Percentiles rank a stretch among this genome's conserved stretches.
phyloP scores from a whole-genome alignment of 257 asterid species.

The Rauvolfia tetraphylla region DNA sequence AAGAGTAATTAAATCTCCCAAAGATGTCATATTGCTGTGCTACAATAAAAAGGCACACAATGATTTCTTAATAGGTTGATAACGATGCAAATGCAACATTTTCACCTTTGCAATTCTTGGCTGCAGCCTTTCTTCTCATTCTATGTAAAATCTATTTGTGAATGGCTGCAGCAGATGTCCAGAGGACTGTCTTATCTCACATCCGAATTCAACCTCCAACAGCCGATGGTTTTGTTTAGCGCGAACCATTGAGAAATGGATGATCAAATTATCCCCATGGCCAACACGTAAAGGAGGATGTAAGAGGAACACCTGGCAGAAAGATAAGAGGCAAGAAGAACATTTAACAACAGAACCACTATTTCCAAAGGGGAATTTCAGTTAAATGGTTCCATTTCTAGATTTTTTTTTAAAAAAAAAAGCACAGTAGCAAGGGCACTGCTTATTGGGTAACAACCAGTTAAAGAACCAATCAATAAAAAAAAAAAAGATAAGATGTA shows the following conservation, averaged over 20 bases:
- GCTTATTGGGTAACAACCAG: neutral
- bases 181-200: conserved; percentile 51
- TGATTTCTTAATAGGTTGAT: neutral
- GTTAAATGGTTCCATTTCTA: no score
- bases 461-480: neutral
- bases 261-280: conserved; percentile 45
- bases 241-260: conserved; percentile 60
- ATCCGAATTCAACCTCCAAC: conserved; percentile 66
- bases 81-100: neutral
- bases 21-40: neutral
- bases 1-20: neutral
- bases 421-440: neutral
- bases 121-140: conserved; percentile 39
- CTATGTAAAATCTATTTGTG: conserved; percentile 60
- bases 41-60: neutral
- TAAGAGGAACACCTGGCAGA: conserved; percentile 67
- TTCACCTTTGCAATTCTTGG: conserved; percentile 9
- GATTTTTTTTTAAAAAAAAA: conserved; percentile 1
- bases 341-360: neutral
- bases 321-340: conserved; percentile 7
- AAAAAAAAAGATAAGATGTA: neutral
- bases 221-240: conserved; percentile 81
- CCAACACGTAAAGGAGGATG: conserved; percentile 56
- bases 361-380: no score
- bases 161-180: conserved; percentile 47